Percentiles rank a stretch among this genome's conserved stretches.
These are phyloP conservation scores for Cutaneotrichosporon arboriforme DNA, from an alignment of 1,284 basidiomycete genomes.

Conservation along the genomic window DNA sequence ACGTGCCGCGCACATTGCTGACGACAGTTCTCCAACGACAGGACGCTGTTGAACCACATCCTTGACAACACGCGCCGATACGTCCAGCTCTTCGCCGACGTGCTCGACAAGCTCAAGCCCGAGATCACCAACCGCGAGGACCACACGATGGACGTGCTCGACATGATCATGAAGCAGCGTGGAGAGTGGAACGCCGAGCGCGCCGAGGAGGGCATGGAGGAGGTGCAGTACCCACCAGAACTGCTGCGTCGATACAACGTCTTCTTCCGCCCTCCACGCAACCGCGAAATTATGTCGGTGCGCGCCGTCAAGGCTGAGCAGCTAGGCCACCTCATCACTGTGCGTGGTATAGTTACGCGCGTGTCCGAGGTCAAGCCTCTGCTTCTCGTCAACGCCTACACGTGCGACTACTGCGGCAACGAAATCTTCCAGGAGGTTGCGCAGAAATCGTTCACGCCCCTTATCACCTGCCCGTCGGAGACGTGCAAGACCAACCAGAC, in stretches of 20 bases:
- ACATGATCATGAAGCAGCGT: slow-evolving; percentile 89
- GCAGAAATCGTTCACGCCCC: slow-evolving; percentile 85
- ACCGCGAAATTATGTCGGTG: slow-evolving; percentile 69
- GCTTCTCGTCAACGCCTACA: slow-evolving; percentile 94
- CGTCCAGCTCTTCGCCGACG: slow-evolving; percentile 80
- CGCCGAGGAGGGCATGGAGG: slow-evolving; percentile 37
- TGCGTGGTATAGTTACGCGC: slow-evolving; percentile 95
- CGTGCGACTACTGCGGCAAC: slow-evolving; percentile 95
- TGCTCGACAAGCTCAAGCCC: slow-evolving; percentile 83
- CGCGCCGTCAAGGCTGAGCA: slow-evolving; percentile 80
- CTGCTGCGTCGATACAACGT: slow-evolving; percentile 90
- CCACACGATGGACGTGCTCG: slow-evolving; percentile 84
- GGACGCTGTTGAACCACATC: slow-evolving; percentile 68
- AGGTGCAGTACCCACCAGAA: slow-evolving; percentile 69
- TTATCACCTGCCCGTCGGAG: slow-evolving; percentile 77
- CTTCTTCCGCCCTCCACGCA: slow-evolving; percentile 80
- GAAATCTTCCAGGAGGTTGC: slow-evolving; percentile 98
- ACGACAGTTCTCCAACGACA: slow-evolving; percentile 53
- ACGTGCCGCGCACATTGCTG: not conserved
- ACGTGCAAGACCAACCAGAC: slow-evolving; percentile 84
- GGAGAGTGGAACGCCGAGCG: slow-evolving; percentile 67
- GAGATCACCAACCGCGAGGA: slow-evolving; percentile 80
- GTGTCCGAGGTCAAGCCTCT: slow-evolving; percentile 98
- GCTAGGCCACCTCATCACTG: slow-evolving; percentile 87
- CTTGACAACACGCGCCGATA: slow-evolving; percentile 84